phyloP scores from a whole-genome alignment of 257 asterid species.

The Petrea volubilis region DNA sequence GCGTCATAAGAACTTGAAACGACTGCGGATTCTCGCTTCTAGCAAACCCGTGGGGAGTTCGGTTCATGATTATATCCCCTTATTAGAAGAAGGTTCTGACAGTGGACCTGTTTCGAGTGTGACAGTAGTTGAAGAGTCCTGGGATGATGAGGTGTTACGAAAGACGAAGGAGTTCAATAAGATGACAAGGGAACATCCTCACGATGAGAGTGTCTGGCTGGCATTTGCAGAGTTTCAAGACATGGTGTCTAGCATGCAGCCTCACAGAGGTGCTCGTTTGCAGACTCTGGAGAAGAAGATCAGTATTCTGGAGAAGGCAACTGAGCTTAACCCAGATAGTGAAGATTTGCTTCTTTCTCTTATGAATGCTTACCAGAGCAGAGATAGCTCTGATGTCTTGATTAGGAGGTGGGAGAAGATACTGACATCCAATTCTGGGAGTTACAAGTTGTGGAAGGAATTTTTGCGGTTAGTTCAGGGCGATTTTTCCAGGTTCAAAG shows the following conservation, averaged over 20 bases:
- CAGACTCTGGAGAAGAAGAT: constrained; percentile 95
- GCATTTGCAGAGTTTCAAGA: constrained; percentile 91
- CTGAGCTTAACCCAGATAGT: constrained; percentile 80
- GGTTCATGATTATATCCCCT: constrained; percentile 57
- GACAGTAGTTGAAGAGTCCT: constrained; percentile 72
- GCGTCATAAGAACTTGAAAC: constrained; percentile 86
- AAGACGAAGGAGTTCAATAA: constrained; percentile 86
- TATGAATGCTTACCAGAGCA: constrained; percentile 75
- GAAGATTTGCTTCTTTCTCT: constrained; percentile 85
- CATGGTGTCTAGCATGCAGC: constrained; percentile 85
- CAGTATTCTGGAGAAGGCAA: constrained; percentile 96
- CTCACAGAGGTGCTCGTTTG: constrained; percentile 86
- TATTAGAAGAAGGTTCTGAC: constrained; percentile 45
- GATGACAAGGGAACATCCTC: constrained; percentile 89
- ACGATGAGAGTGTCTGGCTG: constrained; percentile 74
- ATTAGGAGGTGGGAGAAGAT: constrained; percentile 91
- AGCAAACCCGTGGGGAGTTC: constrained; percentile 39
- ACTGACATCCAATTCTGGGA: constrained; percentile 72
- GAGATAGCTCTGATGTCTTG: constrained; percentile 73
- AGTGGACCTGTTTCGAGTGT: constrained; percentile 29
- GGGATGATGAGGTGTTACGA: constrained; percentile 87
- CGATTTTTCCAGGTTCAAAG: constrained; percentile 93
- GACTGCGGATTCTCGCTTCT: constrained; percentile 55
- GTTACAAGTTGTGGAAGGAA: constrained; percentile 87
- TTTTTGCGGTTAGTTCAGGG: constrained; percentile 80